These are phyloP conservation scores for Lotmaria passim DNA, from an alignment of 208 protist species.

Conservation along the genomic window DNA sequence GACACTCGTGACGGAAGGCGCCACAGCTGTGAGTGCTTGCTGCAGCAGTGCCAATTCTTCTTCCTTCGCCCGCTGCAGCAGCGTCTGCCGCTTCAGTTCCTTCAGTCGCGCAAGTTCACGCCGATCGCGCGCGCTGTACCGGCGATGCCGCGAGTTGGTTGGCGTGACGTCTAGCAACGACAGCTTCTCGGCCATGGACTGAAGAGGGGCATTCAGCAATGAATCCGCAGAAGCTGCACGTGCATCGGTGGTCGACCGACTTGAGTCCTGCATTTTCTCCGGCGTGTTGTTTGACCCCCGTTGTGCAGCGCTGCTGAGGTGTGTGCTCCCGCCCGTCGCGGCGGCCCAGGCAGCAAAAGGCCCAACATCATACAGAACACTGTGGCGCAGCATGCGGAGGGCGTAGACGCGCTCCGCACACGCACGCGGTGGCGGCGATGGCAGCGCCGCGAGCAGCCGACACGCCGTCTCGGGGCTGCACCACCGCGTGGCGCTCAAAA, in stretches of 20 bases:
- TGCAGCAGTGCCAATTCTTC: slow-evolving; percentile 17
- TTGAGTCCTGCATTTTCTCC: not conserved
- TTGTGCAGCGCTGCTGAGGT: no score
- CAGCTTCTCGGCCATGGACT: slow-evolving; percentile 27
- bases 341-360: slow-evolving; percentile 15
- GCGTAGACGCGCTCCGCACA: slow-evolving; percentile 19
- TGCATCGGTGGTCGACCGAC: not conserved
- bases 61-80: slow-evolving; percentile 7
- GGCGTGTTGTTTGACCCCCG: no score
- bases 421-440: not conserved
- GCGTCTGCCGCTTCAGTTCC: slow-evolving; percentile 19
- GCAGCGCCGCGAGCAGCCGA: slow-evolving; percentile 24
- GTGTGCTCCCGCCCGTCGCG: no score
- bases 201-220: not conserved
- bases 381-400: slow-evolving; percentile 14
- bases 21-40: not conserved
- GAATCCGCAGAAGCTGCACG: not conserved
- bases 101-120: slow-evolving; percentile 22
- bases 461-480: slow-evolving; percentile 20
- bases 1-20: slow-evolving; percentile 10
- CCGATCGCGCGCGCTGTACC: slow-evolving; percentile 25
- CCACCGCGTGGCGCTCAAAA: slow-evolving; percentile 38
- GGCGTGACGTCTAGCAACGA: not conserved
- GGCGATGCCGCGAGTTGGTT: not conserved
- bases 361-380: slow-evolving; percentile 26